Percentiles rank a stretch among this genome's conserved stretches.
These are phyloP conservation scores for Monosporozyma yasuniensis DNA, from an alignment of 805 yeast genomes.

Conservation along the genomic window DNA sequence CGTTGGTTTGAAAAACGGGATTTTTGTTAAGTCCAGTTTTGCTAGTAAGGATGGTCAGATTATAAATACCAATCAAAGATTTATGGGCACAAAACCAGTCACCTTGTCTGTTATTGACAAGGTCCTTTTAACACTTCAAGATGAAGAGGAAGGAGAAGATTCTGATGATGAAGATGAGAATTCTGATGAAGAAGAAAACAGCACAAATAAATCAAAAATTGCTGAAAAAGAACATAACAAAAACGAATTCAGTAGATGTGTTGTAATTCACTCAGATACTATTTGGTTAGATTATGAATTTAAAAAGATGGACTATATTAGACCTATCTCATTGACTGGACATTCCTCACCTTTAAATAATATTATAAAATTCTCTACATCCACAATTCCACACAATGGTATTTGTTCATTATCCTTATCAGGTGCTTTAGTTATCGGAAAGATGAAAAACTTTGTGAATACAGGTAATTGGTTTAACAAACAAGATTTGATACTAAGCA, in stretches of 20 bases:
- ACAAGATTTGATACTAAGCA: conserved; percentile 2
- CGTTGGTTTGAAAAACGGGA: conserved; percentile 78
- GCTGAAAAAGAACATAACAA: background rate
- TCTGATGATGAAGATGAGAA: conserved; percentile 11
- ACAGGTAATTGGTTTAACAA: conserved; percentile 19
- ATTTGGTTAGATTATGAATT: conserved; percentile 30
- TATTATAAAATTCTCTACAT: conserved; percentile 16
- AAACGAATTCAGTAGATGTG: conserved; percentile 9
- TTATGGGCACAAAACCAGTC: conserved; percentile 64
- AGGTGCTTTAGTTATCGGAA: conserved; percentile 25
- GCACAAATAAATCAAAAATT: background rate
- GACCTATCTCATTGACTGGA: conserved; percentile 22
- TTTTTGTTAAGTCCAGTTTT: conserved; percentile 50
- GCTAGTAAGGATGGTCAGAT: conserved; percentile 54
- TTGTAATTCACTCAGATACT: conserved; percentile 27
- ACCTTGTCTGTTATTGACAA: conserved; percentile 20
- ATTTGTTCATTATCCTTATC: conserved; percentile 20
- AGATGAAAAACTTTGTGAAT: conserved; percentile 14
- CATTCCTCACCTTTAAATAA: conserved; percentile 7
- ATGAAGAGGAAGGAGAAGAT: conserved; percentile 25
- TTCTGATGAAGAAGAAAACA: conserved; percentile 1
- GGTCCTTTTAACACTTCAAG: conserved; percentile 17
- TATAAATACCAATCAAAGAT: conserved; percentile 56
- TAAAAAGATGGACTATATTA: conserved; percentile 16
- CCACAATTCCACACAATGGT: conserved; percentile 20